Evolutionary conservation across 306 rosid genomes (phyloP), one percentile per base, ranked within the genome.

Genomic region (Dryas octopetala): DNA sequence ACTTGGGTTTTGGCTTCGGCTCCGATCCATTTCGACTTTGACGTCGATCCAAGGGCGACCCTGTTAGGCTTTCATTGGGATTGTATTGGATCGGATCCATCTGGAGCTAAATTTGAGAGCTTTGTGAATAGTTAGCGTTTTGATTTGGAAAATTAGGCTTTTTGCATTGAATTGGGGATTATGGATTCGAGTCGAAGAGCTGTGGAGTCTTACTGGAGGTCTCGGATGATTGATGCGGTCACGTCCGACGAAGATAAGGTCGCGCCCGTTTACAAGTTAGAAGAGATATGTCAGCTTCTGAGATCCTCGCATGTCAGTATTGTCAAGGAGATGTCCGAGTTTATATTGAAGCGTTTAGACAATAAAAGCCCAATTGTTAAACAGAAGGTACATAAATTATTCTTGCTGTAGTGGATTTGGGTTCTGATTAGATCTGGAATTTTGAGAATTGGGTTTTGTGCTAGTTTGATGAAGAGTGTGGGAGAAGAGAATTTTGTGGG

Each of bases 141-240:
- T 28, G 5, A 13, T 52, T 7, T 2, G 23, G 15, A 40, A 40
- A 55, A 28, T 0, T 57, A 6, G 62, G 79, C 12, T 48, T 40
- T 43, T 19, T 28, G 71, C 11, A 41, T 49, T 51, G 64, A n/a
- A 45, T 79, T 75, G 74, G 73, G 83, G 62, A 43, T n/a, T 48
- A 96, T 96, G 99, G 99, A 96, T 77, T 81, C 97, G 68, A 92
- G 99, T 84, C 84, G 99, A 66, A 89, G 99, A 89, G 99, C 98
- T 47, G 99, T 96, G 78, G 99, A 96, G 77, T 89, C 99, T 48
- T 96, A 90, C 71, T 90, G 98, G 99, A 86, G 98, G 68, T 90
- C 98, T 38, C 79, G 97, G 62, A 73, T 92, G 92, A 81, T 96
- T 79, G 99, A 96, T 79, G 84, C 85, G 50, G 99, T 90, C 14